A percentile compares a stretch with the other conserved stretches of the same genome.
Evolutionary conservation across 2,329 filamentous ascomycete species (phyloP).

Genomic region (Podosphaera aphanis): DNA sequence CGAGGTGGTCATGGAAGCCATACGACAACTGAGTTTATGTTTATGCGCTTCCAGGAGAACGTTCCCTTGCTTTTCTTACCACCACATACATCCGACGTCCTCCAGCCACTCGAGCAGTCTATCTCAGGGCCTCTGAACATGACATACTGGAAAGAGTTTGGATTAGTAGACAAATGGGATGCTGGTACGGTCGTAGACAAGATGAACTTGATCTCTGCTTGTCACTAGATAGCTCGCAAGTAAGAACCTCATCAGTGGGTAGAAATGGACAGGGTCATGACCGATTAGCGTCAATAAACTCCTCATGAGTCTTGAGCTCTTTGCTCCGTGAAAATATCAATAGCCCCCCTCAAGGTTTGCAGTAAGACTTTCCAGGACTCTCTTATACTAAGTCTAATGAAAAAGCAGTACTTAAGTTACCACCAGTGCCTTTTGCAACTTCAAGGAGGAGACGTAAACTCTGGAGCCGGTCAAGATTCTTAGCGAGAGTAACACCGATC

Average conservation of each 20-base stretch:
- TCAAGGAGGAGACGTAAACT: neutral
- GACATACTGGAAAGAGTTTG: constrained; percentile 6
- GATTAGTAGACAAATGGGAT: neutral
- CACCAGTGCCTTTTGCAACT: neutral
- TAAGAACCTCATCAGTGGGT: neutral
- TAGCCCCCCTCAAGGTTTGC: neutral
- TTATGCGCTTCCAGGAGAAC: neutral
- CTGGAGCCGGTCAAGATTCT: neutral
- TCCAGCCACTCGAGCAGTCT: constrained; percentile 12
- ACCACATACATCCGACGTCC: constrained; percentile 10
- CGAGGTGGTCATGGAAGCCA: constrained; percentile 1
- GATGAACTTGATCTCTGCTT: neutral
- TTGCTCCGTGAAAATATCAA: neutral
- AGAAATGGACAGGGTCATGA: neutral
- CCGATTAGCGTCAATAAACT: neutral
- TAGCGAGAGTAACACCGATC: neutral
- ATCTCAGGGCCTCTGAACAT: constrained; percentile 10
- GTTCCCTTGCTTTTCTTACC: constrained; percentile 2
- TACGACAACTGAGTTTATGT: neutral
- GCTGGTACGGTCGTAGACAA: neutral
- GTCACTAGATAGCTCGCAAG: neutral
- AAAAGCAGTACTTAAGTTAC: neutral
- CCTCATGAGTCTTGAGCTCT: neutral
- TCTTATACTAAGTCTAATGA: neutral
- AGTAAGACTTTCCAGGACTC: neutral